Conservation (phyloP, 495 filamentous ascomycete species). For the Cladorrhinum samala region DNA sequence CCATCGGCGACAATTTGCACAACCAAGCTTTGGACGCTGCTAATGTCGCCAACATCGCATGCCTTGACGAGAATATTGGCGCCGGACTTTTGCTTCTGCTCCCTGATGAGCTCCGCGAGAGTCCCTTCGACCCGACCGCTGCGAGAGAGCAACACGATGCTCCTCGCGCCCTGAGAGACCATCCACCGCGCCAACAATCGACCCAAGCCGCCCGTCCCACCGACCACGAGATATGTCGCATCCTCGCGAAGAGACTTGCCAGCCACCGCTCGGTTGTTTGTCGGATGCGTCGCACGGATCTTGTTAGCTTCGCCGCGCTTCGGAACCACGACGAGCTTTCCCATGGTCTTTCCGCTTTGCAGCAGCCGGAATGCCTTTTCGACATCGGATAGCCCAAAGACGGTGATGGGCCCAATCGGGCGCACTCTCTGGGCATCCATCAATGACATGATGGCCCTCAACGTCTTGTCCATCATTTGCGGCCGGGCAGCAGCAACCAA, state of each 20-base stretch:
- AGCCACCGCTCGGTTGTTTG: background rate
- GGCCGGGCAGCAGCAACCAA: no score
- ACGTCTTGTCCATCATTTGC: no score
- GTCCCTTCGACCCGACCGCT: background rate
- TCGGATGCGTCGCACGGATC: no score
- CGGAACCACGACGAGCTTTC: slow-evolving; percentile 45
- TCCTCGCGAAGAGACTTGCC: slow-evolving; percentile 25
- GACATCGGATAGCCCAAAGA: slow-evolving; percentile 30
- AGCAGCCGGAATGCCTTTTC: slow-evolving; percentile 38
- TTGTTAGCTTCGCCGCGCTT: background rate
- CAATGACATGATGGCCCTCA: no score
- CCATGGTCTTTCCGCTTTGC: slow-evolving; percentile 43
- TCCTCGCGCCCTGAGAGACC: slow-evolving; percentile 47
- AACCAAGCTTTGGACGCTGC: slow-evolving; percentile 23
- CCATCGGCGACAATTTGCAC: no score
- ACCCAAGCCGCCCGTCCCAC: slow-evolving; percentile 58
- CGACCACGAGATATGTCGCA: slow-evolving; percentile 53
- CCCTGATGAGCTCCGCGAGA: no score
- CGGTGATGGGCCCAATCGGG: no score
- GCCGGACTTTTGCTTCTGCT: background rate
- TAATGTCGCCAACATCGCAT: slow-evolving; percentile 24
- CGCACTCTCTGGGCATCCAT: no score
- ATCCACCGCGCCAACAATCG: slow-evolving; percentile 51
- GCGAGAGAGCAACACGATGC: slow-evolving; percentile 42
- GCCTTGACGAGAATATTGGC: background rate